Evolutionary conservation across 2,329 filamentous ascomycete genomes (phyloP), one percentile per base, ranked within the genome.

Genomic region (Tolypocladium inflatum): DNA sequence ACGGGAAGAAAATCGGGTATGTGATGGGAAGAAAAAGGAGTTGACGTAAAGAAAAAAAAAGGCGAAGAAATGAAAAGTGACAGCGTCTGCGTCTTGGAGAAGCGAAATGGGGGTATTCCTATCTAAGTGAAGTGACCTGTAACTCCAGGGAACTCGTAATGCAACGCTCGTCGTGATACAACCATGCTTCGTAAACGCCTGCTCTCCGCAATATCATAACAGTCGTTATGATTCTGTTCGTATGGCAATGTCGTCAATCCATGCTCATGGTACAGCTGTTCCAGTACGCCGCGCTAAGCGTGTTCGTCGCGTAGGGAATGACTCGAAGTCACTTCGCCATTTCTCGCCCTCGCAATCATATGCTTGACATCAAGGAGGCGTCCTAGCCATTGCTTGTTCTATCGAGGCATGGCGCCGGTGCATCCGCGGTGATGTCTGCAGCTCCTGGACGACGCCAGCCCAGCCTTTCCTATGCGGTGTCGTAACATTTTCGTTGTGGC

Each of bases 381-480:
- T 58, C 57, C 61, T 61, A 41, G 75, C 73, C 78, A 84, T 84
- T 60, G 80, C 73, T 63, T 74, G 75, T 69, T 87, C 84, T 64
- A 86, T 81, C 9, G 80, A 84, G n/a, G 82, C 80, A 65, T 83
- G 83, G 19, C 84, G 77, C 64, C 83, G 80, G 55, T 83, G 81
- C 74, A 87, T 78, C 58, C 80, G 69, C 2, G 84, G 84, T 30
- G 81, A 85, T 57, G 73, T 79, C 67, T 86, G 83, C 55, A 87
- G 71, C 65, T 87, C 84, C 57, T 81, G 75, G 26, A 87, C 81
- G 7, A 87, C 83, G 33, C 83, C 82, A 23, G 81, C 80, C 84
- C 84, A 87, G 33, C 83, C 82, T 61, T 73, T 72, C 57, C 78
- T 78, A 55, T 83, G 80, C 23, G 72, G 73, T 43, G 72, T 71